phyloP scores from a whole-genome alignment of 306 rosid genomes.

The Cucurbita pepo region DNA sequence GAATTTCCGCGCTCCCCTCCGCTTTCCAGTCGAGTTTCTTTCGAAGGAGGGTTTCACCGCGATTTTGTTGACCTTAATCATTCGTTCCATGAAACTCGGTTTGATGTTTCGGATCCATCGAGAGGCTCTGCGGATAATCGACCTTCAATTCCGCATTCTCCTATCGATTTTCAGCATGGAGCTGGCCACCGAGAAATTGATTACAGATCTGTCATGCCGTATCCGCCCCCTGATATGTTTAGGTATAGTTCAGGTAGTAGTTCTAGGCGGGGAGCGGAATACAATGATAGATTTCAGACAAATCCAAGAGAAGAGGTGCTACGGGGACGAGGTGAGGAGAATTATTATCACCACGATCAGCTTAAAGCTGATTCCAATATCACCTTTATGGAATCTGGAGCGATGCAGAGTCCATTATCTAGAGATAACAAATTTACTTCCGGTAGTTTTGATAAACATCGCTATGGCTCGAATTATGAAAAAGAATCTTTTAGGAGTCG shows the following conservation, averaged over 20 bases:
- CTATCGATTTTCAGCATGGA: not conserved
- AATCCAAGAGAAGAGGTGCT: constrained; percentile 9
- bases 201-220: not conserved
- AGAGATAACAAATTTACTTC: constrained; percentile 12
- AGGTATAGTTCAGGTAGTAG: not conserved
- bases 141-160: not conserved
- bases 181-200: not conserved
- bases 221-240: not conserved
- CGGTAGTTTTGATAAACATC: constrained; percentile 14
- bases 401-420: constrained; percentile 4
- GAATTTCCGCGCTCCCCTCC: constrained; percentile 3
- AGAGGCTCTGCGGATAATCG: not conserved
- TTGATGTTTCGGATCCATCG: not conserved
- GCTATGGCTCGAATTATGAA: constrained; percentile 11
- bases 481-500: constrained; percentile 13
- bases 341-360: constrained; percentile 15
- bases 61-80: not conserved
- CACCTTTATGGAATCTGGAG: constrained; percentile 3
- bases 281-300: not conserved
- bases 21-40: not conserved
- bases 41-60: not conserved
- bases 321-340: constrained; percentile 17
- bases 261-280: constrained; percentile 3
- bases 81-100: not conserved
- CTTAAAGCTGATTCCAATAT: not conserved